A percentile compares a stretch with the other conserved stretches of the same genome.
These are phyloP conservation scores for Kluyveromyces marxianus DNA, from an alignment of 1,139 yeast genomes.

Conservation along the genomic window DNA sequence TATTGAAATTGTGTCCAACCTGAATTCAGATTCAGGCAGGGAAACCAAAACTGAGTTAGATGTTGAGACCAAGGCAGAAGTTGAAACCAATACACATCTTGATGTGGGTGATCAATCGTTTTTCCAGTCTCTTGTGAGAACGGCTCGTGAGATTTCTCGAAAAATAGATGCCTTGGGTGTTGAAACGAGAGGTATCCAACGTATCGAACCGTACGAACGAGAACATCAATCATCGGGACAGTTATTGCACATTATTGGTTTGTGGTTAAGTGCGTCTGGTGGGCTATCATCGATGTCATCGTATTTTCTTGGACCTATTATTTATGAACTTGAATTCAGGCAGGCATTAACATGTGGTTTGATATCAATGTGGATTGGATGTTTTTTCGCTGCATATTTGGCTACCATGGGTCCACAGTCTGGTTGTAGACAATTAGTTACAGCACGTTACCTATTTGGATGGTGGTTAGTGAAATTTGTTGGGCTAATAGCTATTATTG, in stretches of 20 bases:
- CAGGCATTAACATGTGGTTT: slow-evolving; percentile 57
- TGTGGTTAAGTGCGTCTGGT: slow-evolving; percentile 82
- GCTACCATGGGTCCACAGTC: slow-evolving; percentile 82
- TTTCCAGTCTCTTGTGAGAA: background rate
- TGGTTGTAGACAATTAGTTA: slow-evolving; percentile 81
- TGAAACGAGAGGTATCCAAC: slow-evolving; percentile 75
- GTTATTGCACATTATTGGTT: slow-evolving; percentile 55
- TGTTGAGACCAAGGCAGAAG: background rate
- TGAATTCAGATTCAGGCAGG: no score
- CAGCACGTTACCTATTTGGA: slow-evolving; percentile 72
- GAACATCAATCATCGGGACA: slow-evolving; percentile 47
- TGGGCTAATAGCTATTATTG: slow-evolving; percentile 59
- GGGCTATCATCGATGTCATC: slow-evolving; percentile 82
- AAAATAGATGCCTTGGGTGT: slow-evolving; percentile 49
- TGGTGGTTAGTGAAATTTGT: slow-evolving; percentile 76
- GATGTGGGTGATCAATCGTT: background rate
- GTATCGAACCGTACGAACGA: slow-evolving; percentile 66
- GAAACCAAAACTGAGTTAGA: no score
- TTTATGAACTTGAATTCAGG: slow-evolving; percentile 58
- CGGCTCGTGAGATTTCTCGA: slow-evolving; percentile 18
- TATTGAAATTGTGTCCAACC: no score
- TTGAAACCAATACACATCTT: background rate
- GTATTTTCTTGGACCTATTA: slow-evolving; percentile 63
- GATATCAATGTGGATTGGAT: slow-evolving; percentile 57
- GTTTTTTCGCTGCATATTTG: slow-evolving; percentile 72